Conservation (phyloP, 768 basidiomycete genomes). For the Tulasnella sp. region DNA sequence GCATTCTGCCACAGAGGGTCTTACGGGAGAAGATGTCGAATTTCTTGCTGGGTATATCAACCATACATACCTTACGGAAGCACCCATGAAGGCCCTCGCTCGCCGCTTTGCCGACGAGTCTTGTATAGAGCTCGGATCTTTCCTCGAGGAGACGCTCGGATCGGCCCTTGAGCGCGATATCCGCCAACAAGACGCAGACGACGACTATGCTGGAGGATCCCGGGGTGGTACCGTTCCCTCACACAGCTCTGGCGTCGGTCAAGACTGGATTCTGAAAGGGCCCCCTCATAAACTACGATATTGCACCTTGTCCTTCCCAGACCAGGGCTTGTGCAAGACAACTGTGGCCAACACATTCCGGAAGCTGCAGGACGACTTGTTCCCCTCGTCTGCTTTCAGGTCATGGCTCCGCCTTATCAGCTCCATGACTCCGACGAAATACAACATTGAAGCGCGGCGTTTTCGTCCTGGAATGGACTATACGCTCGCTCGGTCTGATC, state of each 20-base stretch:
- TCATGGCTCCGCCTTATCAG: conserved; percentile 76
- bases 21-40: conserved; percentile 45
- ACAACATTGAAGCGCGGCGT: conserved; percentile 67
- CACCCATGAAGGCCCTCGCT: conserved; percentile 69
- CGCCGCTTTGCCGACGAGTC: conserved; percentile 75
- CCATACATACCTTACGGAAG: conserved; percentile 74
- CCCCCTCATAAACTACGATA: conserved; percentile 96
- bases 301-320: conserved; percentile 41
- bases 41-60: conserved; percentile 81
- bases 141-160: conserved; percentile 61
- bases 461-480: conserved; percentile 92
- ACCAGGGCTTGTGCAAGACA: neutral
- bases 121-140: conserved; percentile 76
- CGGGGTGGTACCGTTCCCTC: conserved; percentile 46
- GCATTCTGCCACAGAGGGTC: conserved; percentile 29
- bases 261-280: conserved; percentile 60
- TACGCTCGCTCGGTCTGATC: conserved; percentile 81
- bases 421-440: conserved; percentile 54
- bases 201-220: conserved; percentile 43
- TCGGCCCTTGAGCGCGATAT: conserved; percentile 52
- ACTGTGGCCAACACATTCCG: neutral
- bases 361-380: conserved; percentile 41
- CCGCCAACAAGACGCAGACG: conserved; percentile 46
- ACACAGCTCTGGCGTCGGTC: conserved; percentile 49
- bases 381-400: conserved; percentile 71